Evolutionary conservation across 176 grass and related monocot species (phyloP), one percentile per base, ranked within the genome.

Genomic region (Puya raimondii): DNA sequence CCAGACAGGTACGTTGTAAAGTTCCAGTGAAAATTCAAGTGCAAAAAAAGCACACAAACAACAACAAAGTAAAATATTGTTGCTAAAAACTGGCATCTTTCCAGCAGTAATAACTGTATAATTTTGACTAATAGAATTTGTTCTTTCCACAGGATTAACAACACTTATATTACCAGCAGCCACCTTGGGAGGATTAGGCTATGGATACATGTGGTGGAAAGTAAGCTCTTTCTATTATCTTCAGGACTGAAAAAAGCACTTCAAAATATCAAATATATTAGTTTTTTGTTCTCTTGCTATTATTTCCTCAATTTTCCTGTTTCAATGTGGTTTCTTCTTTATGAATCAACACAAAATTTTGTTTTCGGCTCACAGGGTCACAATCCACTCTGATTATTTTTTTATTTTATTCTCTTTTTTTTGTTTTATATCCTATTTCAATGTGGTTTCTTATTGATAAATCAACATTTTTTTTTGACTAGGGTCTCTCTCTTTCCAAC

Each of bases 191-290:
- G 94, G 72, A 72, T 65, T 99, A 57, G 94, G 89, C 51, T 99
- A 88, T 82, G 89, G 89, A 56, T 87, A 90, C 81, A 93, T 99
- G 94, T 93, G 94, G 94, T 99, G 89, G 94, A 99, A 99, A 83
- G 89, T 97, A 81, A 80, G 88, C 53, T 69, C 63, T 51, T 47
- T 20, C 6, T 33, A 76, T 59, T 59, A 18, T 67, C 50, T 49
- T 67, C 26, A 22, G 16, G 74, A 82, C 13, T 48, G 49, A 64
- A 61, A 16, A 29, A 66, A 4, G 11, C 5, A 23, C 29, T 27
- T 59, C 54, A 7, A 20, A 15, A 17, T 21, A n/a, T 17, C 7
- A 58, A 58, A 59, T 59, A 59, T 59, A 59, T 17, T 59, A 17
- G 54, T 59, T 59, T 2, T 17, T 8, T 8, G n/a, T 59, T 59